Evolutionary conservation across 768 basidiomycete genomes (phyloP), one percentile per base, ranked within the genome.

Genomic region (Neoboletus brunneissimus): DNA sequence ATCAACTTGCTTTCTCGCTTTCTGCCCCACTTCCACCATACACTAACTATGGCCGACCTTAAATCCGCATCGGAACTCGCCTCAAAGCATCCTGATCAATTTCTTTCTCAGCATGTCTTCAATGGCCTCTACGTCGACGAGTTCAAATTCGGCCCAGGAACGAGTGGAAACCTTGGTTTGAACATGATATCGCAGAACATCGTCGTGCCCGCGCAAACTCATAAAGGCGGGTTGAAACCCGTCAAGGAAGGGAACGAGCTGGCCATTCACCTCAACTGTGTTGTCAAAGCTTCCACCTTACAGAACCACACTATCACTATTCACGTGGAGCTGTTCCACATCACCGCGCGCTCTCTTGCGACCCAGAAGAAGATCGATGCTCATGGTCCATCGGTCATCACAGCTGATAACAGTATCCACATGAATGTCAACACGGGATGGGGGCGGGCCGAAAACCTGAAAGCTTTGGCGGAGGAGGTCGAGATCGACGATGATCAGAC

Each of bases 341-440:
- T 53, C 46, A 59, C 51, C 0, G 58, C 37, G 4, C 51, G 50
- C 23, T 38, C 50, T 13, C 8, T 54, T 20, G 51, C 32, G 4
- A 41, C 43, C 4, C 57, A 59, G 47, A 44, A 23, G 18, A 22
- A 4, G 38, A 59, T 60, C 3, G 45, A 54, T 37, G 25, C 5
- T 0, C 25, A 51, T 27, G 46, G 54, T 15, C 45, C 46, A 18
- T 62, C 59, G 4, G 4, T 15, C 23, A 51, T 41, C 42, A 55
- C 53, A 34, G 59, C 59, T 23, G n/a, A 23, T 18, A 42, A 51
- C 22, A 60, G 59, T 3, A 55, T 56, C 41, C 59, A 51, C 49
- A 34, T 48, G n/a, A 51, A 51, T 12, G 35, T 55, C 13, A 60
- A 42, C 32, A 47, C 58, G n/a, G 38, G 11, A 13, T 60, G 59